Percentiles rank a stretch among this genome's conserved stretches.
Conservation (phyloP, 371 early-diverging fungal genomes). For the Mucor saturninus region DNA sequence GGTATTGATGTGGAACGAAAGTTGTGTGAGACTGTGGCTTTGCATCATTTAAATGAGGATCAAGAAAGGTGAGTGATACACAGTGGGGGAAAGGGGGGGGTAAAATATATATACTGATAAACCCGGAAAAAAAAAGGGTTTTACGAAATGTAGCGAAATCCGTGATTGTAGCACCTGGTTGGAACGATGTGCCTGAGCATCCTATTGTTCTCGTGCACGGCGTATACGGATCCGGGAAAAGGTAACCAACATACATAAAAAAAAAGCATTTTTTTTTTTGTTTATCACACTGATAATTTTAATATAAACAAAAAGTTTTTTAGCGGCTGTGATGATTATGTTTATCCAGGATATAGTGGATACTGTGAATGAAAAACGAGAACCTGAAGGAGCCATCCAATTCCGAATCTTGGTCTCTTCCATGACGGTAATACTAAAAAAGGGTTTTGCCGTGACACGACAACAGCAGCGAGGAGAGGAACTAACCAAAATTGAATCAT, state of each 20-base stretch:
- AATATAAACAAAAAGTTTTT: conserved; percentile 48
- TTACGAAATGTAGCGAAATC: conserved; percentile 61
- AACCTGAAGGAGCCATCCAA: conserved; percentile 42
- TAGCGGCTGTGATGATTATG: conserved; percentile 79
- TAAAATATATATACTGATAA: neutral
- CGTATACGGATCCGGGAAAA: conserved; percentile 84
- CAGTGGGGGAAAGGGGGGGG: neutral
- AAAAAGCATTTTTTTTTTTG: neutral
- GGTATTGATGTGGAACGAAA: conserved; percentile 49
- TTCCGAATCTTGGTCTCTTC: conserved; percentile 67
- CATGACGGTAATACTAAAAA: conserved; percentile 56
- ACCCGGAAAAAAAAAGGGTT: conserved; percentile 36
- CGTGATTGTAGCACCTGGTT: conserved; percentile 53
- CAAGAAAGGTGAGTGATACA: conserved; percentile 50
- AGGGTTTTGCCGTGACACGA: no score
- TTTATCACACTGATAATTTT: conserved; percentile 5
- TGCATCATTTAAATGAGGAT: conserved; percentile 65
- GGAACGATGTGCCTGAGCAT: conserved; percentile 41
- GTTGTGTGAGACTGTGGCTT: conserved; percentile 38
- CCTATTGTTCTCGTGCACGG: conserved; percentile 62
- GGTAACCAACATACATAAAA: conserved; percentile 38
- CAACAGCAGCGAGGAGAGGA: no score
- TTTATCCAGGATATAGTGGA: conserved; percentile 69
- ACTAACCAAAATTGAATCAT: no score
- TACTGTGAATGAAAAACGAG: conserved; percentile 38